phyloP scores from a whole-genome alignment of 345 rosid genomes.

The Capsella bursapastoris region DNA sequence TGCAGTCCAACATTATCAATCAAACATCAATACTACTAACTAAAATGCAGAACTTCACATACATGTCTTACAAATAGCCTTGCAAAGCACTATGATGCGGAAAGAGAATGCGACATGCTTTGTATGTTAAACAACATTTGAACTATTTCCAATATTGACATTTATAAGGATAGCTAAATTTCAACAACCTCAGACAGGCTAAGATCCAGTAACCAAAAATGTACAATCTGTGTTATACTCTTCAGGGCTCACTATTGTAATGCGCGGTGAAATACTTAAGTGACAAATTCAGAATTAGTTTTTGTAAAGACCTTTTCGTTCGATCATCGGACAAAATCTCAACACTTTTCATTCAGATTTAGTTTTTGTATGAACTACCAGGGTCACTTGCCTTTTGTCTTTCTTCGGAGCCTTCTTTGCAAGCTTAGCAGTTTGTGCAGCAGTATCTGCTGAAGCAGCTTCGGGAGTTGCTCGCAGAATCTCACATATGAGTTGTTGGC shows the following conservation, averaged over 20 bases:
- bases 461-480: slow-evolving; percentile 98
- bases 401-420: slow-evolving; percentile 80
- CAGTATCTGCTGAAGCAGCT: slow-evolving; percentile 97
- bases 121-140: slow-evolving; percentile 15
- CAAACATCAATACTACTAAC: neutral
- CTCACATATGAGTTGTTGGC: slow-evolving; percentile 99
- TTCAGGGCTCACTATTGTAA: slow-evolving; percentile 19
- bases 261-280: slow-evolving; percentile 11
- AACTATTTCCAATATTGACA: slow-evolving; percentile 1
- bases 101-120: slow-evolving; percentile 12
- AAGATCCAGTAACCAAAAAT: slow-evolving; percentile 17
- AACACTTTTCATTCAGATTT: no score
- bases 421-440: slow-evolving; percentile 95
- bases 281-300: neutral
- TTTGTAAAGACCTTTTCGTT: no score
- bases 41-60: slow-evolving; percentile 25
- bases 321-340: no score
- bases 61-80: slow-evolving; percentile 16
- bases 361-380: slow-evolving; percentile 19
- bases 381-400: slow-evolving; percentile 71
- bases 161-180: slow-evolving; percentile 4
- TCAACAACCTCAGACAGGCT: slow-evolving; percentile 15
- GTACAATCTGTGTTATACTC: slow-evolving; percentile 8
- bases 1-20: slow-evolving; percentile 50
- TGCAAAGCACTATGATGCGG: slow-evolving; percentile 1